Evolutionary conservation across 331 rosid species (phyloP).

Genomic region (Malus hybrid): DNA sequence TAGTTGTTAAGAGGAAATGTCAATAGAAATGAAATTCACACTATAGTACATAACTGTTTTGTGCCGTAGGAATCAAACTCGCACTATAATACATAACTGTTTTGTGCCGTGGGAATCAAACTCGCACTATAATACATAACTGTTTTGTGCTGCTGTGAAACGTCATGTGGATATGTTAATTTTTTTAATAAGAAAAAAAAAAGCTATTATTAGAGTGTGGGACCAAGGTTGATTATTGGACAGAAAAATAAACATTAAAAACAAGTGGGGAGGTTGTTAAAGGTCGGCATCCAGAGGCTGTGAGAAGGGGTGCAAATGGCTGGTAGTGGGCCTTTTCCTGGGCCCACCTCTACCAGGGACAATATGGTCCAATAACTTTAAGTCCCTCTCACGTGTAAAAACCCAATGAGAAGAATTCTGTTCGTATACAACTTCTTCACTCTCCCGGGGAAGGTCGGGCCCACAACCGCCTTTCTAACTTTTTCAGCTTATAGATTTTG

Average conservation of each 20-base stretch:
- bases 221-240: slow-evolving; percentile 25
- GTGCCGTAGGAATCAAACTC: no score
- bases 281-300: slow-evolving; percentile 22
- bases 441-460: slow-evolving; percentile 14
- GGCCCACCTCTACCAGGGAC: slow-evolving; percentile 28
- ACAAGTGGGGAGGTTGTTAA: slow-evolving; percentile 7
- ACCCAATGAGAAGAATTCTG: slow-evolving; percentile 29
- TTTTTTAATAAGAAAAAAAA: background rate
- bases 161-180: no score
- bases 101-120: no score
- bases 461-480: slow-evolving; percentile 17
- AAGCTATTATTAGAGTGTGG: slow-evolving; percentile 35
- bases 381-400: slow-evolving; percentile 32
- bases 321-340: slow-evolving; percentile 18
- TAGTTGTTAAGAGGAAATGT: no score
- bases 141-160: no score
- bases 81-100: rapidly evolving
- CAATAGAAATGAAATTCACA: no score
- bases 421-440: slow-evolving; percentile 17
- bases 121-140: no score
- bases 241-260: background rate
- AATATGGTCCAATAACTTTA: slow-evolving; percentile 28
- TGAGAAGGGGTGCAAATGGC: slow-evolving; percentile 14
- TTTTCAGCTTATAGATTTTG: no score
- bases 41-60: no score